These are phyloP conservation scores for Xerocomellus amylosporus DNA, from an alignment of 768 basidiomycete species.

Conservation along the genomic window DNA sequence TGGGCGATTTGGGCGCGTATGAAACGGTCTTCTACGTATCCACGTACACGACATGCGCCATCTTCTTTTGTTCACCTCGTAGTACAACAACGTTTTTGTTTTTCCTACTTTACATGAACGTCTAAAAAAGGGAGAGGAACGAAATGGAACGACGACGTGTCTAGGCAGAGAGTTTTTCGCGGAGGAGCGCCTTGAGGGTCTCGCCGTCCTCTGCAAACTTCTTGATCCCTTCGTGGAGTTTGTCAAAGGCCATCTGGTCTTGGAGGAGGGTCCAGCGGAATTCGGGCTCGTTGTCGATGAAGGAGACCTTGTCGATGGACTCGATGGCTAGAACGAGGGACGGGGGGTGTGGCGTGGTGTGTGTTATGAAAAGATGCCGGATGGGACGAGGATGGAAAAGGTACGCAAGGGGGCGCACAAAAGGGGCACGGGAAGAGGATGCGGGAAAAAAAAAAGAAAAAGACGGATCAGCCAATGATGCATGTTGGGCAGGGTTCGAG, in stretches of 20 bases:
- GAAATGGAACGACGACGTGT: background rate
- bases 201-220: constrained; percentile 97
- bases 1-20: background rate
- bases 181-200: constrained; percentile 80
- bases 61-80: background rate
- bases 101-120: background rate
- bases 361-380: background rate
- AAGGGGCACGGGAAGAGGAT: background rate
- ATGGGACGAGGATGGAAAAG: background rate
- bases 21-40: background rate
- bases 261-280: constrained; percentile 94
- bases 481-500: constrained; percentile 1
- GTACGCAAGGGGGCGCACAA: background rate
- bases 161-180: constrained; percentile 50
- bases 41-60: background rate
- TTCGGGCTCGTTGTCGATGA: constrained; percentile 88
- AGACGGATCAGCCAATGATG: constrained; percentile 12
- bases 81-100: background rate
- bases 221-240: constrained; percentile 96
- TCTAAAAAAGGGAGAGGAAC: background rate
- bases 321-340: constrained; percentile 41
- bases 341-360: background rate
- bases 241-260: constrained; percentile 98
- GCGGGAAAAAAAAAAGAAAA: background rate
- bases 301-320: constrained; percentile 74